These are phyloP conservation scores for Curvularia hawaiiensis DNA, from an alignment of 2,329 filamentous ascomycete species.

Conservation along the genomic window DNA sequence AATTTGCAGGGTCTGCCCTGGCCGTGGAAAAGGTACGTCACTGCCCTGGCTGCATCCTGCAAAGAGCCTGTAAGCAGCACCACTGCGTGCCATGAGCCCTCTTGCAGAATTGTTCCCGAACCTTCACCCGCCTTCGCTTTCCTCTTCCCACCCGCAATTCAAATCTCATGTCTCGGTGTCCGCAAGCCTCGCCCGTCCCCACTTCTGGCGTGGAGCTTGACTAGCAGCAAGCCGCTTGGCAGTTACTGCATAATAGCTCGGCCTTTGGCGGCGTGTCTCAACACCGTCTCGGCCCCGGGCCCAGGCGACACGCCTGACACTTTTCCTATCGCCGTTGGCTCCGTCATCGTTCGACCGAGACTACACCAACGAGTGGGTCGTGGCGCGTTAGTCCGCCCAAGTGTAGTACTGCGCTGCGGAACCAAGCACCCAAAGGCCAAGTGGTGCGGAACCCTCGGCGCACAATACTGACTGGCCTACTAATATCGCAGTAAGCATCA, in stretches of 20 bases:
- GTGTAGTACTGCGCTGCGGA: background rate
- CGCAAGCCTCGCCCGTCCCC: background rate
- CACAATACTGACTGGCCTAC: slow-evolving; percentile 1
- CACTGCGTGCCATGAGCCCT: slow-evolving; percentile 3
- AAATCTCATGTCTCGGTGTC: background rate
- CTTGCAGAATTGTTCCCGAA: background rate
- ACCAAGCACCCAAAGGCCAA: background rate
- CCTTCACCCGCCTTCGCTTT: background rate
- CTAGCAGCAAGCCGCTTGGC: slow-evolving; percentile 15
- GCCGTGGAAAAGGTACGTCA: slow-evolving; percentile 13
- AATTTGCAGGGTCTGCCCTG: slow-evolving; percentile 11
- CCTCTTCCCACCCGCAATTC: background rate
- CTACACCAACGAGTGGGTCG: slow-evolving; percentile 3
- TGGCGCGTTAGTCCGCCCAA: background rate
- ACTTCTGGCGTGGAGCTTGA: background rate
- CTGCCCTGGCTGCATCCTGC: slow-evolving; percentile 4
- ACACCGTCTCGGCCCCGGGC: slow-evolving; percentile 13
- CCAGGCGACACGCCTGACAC: slow-evolving; percentile 8
- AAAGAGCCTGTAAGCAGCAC: slow-evolving; percentile 11
- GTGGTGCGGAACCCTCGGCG: slow-evolving; percentile 4
- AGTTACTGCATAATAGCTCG: slow-evolving; percentile 17
- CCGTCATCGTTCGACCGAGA: slow-evolving; percentile 14
- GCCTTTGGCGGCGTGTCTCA: slow-evolving; percentile 15
- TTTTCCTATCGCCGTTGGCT: slow-evolving; percentile 5
- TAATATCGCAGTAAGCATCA: background rate